Evolutionary conservation across 768 basidiomycete species (phyloP), one percentile per base, ranked within the genome.

Genomic region (Trichaptum fuscoviolaceum): DNA sequence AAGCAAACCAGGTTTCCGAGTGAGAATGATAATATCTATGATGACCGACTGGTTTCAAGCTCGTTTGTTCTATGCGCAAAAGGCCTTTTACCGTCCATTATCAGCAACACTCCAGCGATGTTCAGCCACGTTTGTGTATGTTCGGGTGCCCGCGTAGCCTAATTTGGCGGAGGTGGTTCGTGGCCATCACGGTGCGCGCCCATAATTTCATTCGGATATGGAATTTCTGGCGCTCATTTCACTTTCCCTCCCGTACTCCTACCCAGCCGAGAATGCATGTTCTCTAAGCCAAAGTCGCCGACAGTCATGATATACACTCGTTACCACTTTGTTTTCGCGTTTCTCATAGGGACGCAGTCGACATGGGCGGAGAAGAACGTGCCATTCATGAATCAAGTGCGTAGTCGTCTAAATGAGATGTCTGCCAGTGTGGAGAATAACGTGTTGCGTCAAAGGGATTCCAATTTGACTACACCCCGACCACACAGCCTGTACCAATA

Each of bases 381-480:
- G 20, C 42, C 42, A 52, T 52, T 52, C 20, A 15, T 52, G 20
- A 52, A 52, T 52, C 42, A 52, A 20, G 42, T 52, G 42, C 42
- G 42, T 52, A 30, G 42, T 20, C 20, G 12, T 52, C 20, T 52
- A 20, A 52, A 12, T 52, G 3, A 52, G 10, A 52, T 12, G 42
- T 12, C 42, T 52, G n/a, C n/a, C n/a, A n/a, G n/a, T n/a, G 42
- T 52, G 42, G 20, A 52, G 42, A 52, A 15, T 52, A 52, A 52
- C 42, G 15, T 20, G 15, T 52, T 12, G 42, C 20, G 42, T 20
- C 12, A 52, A 12, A 75, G 75, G 71, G 73, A 57, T 76, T 78
- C 65, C 62, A 68, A 60, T 78, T 78, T 62, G 74, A 76, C 60
- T 78, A 70, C 69, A 72, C 73, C 23, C 73, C 74, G 3, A 64